Conservation (phyloP, 2,329 filamentous ascomycete species). For the Exophiala lecanii-corni region DNA sequence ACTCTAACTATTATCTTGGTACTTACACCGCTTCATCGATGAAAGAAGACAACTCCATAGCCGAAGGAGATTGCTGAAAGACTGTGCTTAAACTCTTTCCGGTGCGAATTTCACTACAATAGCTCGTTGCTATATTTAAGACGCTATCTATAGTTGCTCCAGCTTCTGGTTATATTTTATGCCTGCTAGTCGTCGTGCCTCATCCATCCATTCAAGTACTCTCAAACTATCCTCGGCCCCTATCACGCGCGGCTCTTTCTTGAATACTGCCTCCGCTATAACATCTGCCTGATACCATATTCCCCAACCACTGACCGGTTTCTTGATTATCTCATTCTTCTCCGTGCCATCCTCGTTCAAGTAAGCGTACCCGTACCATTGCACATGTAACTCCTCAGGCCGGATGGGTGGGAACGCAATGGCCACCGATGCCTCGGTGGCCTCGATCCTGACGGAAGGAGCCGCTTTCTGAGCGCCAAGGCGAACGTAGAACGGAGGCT, state of each 20-base stretch:
- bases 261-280: slow-evolving; percentile 24
- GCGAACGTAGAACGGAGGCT: slow-evolving; percentile 27
- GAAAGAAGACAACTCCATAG: too few relatives aligned
- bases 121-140: not conserved
- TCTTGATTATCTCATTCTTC: slow-evolving; percentile 27
- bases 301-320: slow-evolving; percentile 29
- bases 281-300: slow-evolving; percentile 32
- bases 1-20: too few relatives aligned
- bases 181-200: slow-evolving; percentile 20
- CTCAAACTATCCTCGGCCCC: slow-evolving; percentile 23
- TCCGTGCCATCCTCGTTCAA: slow-evolving; percentile 28
- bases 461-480: slow-evolving; percentile 25
- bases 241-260: slow-evolving; percentile 17
- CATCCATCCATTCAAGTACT: slow-evolving; percentile 26
- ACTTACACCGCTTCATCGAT: too few relatives aligned
- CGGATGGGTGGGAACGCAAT: slow-evolving; percentile 30
- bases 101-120: not conserved
- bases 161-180: slow-evolving; percentile 22
- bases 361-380: slow-evolving; percentile 27
- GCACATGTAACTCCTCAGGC: slow-evolving; percentile 27
- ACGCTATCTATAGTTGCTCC: slow-evolving; percentile 7
- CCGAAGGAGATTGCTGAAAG: not conserved
- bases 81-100: not conserved
- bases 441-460: slow-evolving; percentile 28
- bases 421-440: slow-evolving; percentile 27